Base-by-base conservation (phyloP, 2,329 filamentous ascomycete genomes). In the Colletotrichum simmondsii region DNA sequence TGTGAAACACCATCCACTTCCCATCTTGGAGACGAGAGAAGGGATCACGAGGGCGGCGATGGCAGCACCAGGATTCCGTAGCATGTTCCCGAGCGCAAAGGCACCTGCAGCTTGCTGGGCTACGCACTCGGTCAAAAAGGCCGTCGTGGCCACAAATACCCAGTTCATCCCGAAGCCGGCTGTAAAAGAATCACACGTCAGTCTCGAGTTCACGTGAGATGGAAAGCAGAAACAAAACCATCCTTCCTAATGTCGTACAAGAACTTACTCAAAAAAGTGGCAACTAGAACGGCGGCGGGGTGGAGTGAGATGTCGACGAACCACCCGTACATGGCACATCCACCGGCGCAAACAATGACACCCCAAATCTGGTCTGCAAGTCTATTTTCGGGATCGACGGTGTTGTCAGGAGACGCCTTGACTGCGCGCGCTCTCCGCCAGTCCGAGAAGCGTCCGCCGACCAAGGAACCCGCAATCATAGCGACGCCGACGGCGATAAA, bases 311-410 rank as follows among this genome's bases (percentile, higher is more conserved):
- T 68, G 58, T 78, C 69, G 8, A 80, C 78, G 54, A 82, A 83
- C 83, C 83, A 86, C 24, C 84, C 84, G 72, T 80, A 85, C 80
- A 84, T 82, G 46, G 80, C 68, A 16, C 82, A 81, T 0, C 83
- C 84, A 0, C 76, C 79, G 1, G 80, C 79, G 12, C 80, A 81
- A 19, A 84, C 68, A 7, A 84, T n/a, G 6, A 83, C 81, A 1
- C 83, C 84, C 69, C 79, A 79, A 32, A 84, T 80, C 59, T 85
- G 84, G 26, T 83, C 81, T 2, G 77, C 77, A 32, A 86, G 77
- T 46, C 84, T 79, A 49, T 77, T 79, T 68, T 85, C 84, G 8
- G 84, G 83, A 22, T 80, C 76, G 22, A 81, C 77, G 19, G 72
- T 35, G 6, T 64, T 70, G 49, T 75, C 74, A 4, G 59, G 32